Evolutionary conservation across 2,329 filamentous ascomycete genomes (phyloP).

Genomic region (Zasmidium cellare): DNA sequence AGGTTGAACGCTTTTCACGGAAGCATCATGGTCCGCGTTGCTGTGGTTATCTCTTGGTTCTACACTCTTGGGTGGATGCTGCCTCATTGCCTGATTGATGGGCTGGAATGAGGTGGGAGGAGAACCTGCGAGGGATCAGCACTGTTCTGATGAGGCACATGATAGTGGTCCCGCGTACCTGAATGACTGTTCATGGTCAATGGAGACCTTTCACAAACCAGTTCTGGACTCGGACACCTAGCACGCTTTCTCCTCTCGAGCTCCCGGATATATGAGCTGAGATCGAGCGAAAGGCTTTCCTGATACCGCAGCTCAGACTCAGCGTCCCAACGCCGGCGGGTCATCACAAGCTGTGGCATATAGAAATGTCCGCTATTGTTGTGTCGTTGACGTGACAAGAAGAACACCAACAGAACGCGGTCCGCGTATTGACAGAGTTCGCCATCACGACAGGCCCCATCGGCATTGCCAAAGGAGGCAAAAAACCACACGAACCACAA

Average conservation of each 20-base stretch:
- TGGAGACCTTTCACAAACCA: background rate
- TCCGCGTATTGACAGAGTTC: background rate
- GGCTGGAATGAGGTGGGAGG: background rate
- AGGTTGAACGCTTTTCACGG: too few species aligned
- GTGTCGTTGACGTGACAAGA: too few species aligned
- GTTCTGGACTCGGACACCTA: background rate
- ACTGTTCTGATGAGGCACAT: background rate
- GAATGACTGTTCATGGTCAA: background rate
- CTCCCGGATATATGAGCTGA: background rate
- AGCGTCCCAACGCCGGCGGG: background rate
- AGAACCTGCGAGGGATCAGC: background rate
- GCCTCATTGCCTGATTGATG: background rate
- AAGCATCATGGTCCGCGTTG: too few species aligned
- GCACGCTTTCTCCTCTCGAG: background rate
- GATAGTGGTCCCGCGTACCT: background rate
- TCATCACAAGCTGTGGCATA: background rate
- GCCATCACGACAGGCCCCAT: background rate
- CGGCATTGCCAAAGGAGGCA: background rate
- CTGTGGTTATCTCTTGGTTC: too few species aligned
- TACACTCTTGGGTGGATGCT: background rate
- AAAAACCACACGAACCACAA: background rate
- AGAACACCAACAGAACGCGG: too few species aligned
- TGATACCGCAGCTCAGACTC: background rate
- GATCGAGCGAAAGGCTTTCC: background rate
- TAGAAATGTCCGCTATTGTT: too few species aligned